Evolutionary conservation across 129 eudicot species (phyloP).

Genomic region (Escallonia herrerae): DNA sequence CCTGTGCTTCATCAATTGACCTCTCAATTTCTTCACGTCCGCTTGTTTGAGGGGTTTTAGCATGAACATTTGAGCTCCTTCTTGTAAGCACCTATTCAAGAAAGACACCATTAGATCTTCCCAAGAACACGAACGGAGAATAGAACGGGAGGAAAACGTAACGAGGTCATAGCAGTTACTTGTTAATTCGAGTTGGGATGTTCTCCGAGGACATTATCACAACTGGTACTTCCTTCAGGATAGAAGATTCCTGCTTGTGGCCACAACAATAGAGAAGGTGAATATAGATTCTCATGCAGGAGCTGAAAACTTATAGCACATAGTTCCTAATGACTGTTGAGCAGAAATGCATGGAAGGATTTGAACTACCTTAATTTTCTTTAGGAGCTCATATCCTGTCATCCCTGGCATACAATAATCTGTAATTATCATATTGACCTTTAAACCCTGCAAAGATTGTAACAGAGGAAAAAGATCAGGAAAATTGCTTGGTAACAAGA

Average conservation of each 20-base stretch:
- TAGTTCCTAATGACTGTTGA: too few species aligned
- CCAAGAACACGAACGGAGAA: neutral
- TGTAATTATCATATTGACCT: constrained; percentile 67
- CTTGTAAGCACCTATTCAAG: constrained; percentile 59
- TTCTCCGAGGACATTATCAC: constrained; percentile 85
- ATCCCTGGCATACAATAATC: constrained; percentile 92
- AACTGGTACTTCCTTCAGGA: constrained; percentile 70
- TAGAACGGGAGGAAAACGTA: neutral
- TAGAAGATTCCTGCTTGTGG: constrained; percentile 56
- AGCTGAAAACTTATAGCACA: too few species aligned
- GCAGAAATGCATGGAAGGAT: too few species aligned
- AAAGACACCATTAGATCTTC: neutral
- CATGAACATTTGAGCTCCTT: constrained; percentile 80
- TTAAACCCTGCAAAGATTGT: constrained; percentile 29
- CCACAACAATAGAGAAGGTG: too few species aligned
- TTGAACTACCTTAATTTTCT: constrained; percentile 61
- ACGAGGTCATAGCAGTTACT: constrained; percentile 20
- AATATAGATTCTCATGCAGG: too few species aligned
- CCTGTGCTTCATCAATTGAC: constrained; percentile 34
- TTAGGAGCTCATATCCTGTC: constrained; percentile 82
- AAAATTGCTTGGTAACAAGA: neutral
- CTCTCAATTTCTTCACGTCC: constrained; percentile 61
- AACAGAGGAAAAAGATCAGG: constrained; percentile 5
- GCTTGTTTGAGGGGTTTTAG: constrained; percentile 64
- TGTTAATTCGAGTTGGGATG: constrained; percentile 62